These are phyloP conservation scores for Melanomma pulvis-pyrius DNA, from an alignment of 495 filamentous ascomycete genomes.

Conservation along the genomic window DNA sequence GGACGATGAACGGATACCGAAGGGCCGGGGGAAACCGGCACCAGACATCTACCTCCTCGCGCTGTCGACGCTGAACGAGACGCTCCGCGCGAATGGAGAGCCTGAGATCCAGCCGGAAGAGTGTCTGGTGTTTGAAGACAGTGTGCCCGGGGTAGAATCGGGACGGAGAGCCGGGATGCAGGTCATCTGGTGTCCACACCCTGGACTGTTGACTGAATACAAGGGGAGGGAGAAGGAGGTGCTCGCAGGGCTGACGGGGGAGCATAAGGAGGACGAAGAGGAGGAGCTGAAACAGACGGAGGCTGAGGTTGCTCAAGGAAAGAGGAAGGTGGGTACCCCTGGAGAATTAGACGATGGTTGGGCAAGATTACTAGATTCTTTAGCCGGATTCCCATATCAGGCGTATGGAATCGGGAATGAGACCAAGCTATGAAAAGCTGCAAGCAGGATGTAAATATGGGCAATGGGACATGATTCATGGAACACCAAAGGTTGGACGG, in stretches of 20 bases:
- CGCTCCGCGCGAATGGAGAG: slow-evolving; percentile 61
- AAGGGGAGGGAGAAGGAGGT: slow-evolving; percentile 77
- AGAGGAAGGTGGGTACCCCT: slow-evolving; percentile 32
- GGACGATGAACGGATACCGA: slow-evolving; percentile 79
- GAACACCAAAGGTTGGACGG: background rate
- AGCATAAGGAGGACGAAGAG: slow-evolving; percentile 62
- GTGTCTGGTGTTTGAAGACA: slow-evolving; percentile 96
- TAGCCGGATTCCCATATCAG: slow-evolving; percentile 74
- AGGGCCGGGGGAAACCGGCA: slow-evolving; percentile 84
- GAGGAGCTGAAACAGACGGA: slow-evolving; percentile 47
- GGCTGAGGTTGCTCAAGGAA: slow-evolving; percentile 50
- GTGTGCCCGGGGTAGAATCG: slow-evolving; percentile 88
- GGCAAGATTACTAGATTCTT: slow-evolving; percentile 61
- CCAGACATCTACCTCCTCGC: slow-evolving; percentile 95
- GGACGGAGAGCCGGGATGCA: slow-evolving; percentile 92
- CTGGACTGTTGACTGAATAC: slow-evolving; percentile 74
- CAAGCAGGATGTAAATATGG: background rate
- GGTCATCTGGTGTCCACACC: slow-evolving; percentile 91
- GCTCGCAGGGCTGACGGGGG: slow-evolving; percentile 76
- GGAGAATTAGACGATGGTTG: slow-evolving; percentile 73
- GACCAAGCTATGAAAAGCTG: background rate
- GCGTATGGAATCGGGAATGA: slow-evolving; percentile 57
- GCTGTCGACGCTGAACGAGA: slow-evolving; percentile 78
- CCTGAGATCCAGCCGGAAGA: slow-evolving; percentile 74
- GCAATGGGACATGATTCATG: background rate